phyloP scores from a whole-genome alignment of 495 filamentous ascomycete species.

The Hyaloscypha bicolor region DNA sequence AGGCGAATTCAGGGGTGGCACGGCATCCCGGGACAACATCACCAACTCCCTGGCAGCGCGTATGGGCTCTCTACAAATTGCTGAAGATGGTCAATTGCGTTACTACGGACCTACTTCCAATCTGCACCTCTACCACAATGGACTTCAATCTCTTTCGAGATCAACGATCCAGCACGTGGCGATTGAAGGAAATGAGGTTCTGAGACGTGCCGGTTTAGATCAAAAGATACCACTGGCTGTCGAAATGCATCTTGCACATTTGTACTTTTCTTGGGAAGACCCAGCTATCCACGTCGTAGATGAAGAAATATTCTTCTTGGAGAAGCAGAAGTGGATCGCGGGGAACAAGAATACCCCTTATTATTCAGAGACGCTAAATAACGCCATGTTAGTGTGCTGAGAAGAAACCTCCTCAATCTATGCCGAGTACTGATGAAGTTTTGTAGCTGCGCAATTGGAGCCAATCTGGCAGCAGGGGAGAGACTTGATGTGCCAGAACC shows the following conservation, averaged over 20 bases:
- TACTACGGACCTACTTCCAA: slow-evolving; percentile 54
- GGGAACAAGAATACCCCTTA: slow-evolving; percentile 41
- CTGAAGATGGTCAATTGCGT: slow-evolving; percentile 51
- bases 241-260: slow-evolving; percentile 50
- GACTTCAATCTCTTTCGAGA: slow-evolving; percentile 18
- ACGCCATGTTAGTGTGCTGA: slow-evolving; percentile 48
- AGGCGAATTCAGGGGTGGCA: too few relatives aligned
- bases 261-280: slow-evolving; percentile 57
- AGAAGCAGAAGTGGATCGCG: slow-evolving; percentile 19
- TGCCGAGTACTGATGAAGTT: not conserved
- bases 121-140: slow-evolving; percentile 46
- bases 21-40: too few relatives aligned
- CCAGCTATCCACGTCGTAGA: slow-evolving; percentile 52
- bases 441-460: slow-evolving; percentile 49
- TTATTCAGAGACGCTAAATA: slow-evolving; percentile 52
- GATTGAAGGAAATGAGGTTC: slow-evolving; percentile 48
- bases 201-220: slow-evolving; percentile 48
- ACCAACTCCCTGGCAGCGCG: slow-evolving; percentile 18
- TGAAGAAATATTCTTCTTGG: slow-evolving; percentile 49
- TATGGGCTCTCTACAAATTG: slow-evolving; percentile 49
- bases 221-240: slow-evolving; percentile 45
- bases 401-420: not conserved
- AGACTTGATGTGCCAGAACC: slow-evolving; percentile 50
- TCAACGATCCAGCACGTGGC: not conserved
- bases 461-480: slow-evolving; percentile 48